Base-by-base conservation (phyloP, 768 basidiomycete genomes). In the Pseudohyphozyma bogoriensis region DNA sequence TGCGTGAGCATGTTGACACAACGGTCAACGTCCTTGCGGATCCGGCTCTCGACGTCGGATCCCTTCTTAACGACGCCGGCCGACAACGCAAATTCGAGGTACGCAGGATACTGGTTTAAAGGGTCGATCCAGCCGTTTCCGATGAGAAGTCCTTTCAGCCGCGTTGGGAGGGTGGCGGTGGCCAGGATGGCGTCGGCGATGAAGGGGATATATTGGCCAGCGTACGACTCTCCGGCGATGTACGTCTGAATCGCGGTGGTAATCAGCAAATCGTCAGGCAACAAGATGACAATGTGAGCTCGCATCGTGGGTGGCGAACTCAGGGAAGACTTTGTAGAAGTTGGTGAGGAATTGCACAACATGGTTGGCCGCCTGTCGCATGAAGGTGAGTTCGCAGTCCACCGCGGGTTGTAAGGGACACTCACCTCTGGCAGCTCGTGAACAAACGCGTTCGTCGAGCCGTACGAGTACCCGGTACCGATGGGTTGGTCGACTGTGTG, bases 51-150 rank as follows among this genome's bases (percentile, higher is more conserved):
- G 46, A 77, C 75, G 84, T 81, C 78, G 3, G 86, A 81, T 36
- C 82, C 82, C 67, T 80, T 78, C 66, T 85, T 84, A 52, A 97
- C 73, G 33, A 96, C 73, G 2, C 85, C 84, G 44, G 85, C 82
- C 69, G 86, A 84, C 46, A 58, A 56, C 3, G 83, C 84, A 70
- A 84, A 97, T 63, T 92, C 88, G 42, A 90, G 75, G 72, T 88
- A 97, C 16, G 90, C 79, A 16, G 87, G 83, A 72, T 96, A 99
- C 76, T 99, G 95, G 55, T 79, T 77, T 32, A 81, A 80, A 0
- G 84, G 83, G 72, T 96, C 92, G 47, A 95, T 93, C 95, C 95
- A 99, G 3, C 92, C 93, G 72, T 97, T 97, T 24, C 95, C 95
- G 44, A 99, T 95, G 0, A 93, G 89, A 18, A 81, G 76, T 1